Conservation (phyloP, 2,329 filamentous ascomycete genomes). For the Neocatenulostroma microsporum region DNA sequence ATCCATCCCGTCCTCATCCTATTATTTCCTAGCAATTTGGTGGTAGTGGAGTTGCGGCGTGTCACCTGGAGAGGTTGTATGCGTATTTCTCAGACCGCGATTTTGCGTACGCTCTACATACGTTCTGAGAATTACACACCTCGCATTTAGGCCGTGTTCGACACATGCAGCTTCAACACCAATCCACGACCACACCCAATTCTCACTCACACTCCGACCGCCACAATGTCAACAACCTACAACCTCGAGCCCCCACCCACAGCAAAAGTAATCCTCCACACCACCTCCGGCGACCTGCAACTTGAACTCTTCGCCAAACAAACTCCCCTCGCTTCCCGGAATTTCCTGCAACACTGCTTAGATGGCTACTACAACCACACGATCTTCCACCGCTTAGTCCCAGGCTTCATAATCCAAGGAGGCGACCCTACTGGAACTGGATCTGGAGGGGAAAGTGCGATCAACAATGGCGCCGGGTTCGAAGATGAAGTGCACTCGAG, state of each 20-base stretch:
- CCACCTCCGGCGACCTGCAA: slow-evolving; percentile 78
- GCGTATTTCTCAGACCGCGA: too few relatives aligned
- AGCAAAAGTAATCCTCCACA: slow-evolving; percentile 83
- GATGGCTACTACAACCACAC: slow-evolving; percentile 94
- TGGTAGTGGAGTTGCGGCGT: too few relatives aligned
- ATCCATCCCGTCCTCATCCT: too few relatives aligned
- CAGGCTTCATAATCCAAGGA: slow-evolving; percentile 87
- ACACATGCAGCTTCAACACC: too few relatives aligned
- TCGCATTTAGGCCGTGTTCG: too few relatives aligned
- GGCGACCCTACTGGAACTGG: slow-evolving; percentile 92
- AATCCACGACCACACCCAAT: too few relatives aligned
- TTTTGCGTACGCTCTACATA: too few relatives aligned
- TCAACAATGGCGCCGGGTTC: slow-evolving; percentile 74
- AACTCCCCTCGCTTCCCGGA: slow-evolving; percentile 80
- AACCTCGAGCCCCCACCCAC: slow-evolving; percentile 93
- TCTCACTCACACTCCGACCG: too few relatives aligned
- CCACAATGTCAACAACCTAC: slow-evolving; percentile 75
- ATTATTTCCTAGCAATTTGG: too few relatives aligned
- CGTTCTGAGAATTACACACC: too few relatives aligned
- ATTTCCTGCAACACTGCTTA: slow-evolving; percentile 90
- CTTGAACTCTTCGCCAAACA: slow-evolving; percentile 95
- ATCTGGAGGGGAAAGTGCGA: slow-evolving; percentile 84
- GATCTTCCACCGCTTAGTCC: slow-evolving; percentile 86
- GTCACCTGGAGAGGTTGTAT: too few relatives aligned
- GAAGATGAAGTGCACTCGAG: slow-evolving; percentile 88